These are phyloP conservation scores for Medicago arabica DNA, from an alignment of 306 rosid genomes.

Conservation along the genomic window DNA sequence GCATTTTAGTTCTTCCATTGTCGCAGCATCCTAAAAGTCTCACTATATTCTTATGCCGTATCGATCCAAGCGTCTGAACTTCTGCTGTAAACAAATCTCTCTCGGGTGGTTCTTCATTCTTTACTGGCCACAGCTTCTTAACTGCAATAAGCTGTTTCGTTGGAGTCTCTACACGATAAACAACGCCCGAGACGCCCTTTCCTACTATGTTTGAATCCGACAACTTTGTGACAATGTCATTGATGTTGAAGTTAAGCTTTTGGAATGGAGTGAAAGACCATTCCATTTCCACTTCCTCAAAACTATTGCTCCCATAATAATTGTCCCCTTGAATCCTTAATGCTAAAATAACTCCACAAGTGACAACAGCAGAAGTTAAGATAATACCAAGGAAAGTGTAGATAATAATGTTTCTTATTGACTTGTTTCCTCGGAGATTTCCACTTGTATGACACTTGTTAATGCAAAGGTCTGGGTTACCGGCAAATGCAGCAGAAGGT, in stretches of 20 bases:
- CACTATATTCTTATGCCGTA: conserved; percentile 90
- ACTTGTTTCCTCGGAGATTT: conserved; percentile 50
- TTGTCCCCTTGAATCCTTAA: conserved; percentile 56
- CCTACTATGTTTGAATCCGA: conserved; percentile 85
- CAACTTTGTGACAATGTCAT: conserved; percentile 67
- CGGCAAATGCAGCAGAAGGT: conserved; percentile 66
- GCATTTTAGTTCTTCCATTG: conserved; percentile 79
- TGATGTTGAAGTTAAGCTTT: conserved; percentile 76
- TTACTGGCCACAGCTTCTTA: conserved; percentile 90
- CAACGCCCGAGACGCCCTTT: conserved; percentile 88
- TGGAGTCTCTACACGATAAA: conserved; percentile 95
- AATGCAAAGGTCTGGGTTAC: conserved; percentile 78
- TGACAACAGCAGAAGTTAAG: conserved; percentile 57
- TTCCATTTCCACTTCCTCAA: conserved; percentile 60
- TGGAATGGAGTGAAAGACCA: conserved; percentile 97
- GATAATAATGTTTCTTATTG: conserved; percentile 56
- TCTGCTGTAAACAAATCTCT: conserved; percentile 78
- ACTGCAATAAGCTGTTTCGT: conserved; percentile 78
- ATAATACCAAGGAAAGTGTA: conserved; percentile 68
- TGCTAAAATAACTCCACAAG: conserved; percentile 62
- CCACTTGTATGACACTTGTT: conserved; percentile 51
- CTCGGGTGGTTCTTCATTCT: conserved; percentile 65
- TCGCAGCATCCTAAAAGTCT: conserved; percentile 86
- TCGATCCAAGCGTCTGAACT: conserved; percentile 87
- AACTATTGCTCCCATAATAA: conserved; percentile 44